Evolutionary conservation across 345 rosid genomes (phyloP), one percentile per base, ranked within the genome.

Genomic region (Acer negundo): DNA sequence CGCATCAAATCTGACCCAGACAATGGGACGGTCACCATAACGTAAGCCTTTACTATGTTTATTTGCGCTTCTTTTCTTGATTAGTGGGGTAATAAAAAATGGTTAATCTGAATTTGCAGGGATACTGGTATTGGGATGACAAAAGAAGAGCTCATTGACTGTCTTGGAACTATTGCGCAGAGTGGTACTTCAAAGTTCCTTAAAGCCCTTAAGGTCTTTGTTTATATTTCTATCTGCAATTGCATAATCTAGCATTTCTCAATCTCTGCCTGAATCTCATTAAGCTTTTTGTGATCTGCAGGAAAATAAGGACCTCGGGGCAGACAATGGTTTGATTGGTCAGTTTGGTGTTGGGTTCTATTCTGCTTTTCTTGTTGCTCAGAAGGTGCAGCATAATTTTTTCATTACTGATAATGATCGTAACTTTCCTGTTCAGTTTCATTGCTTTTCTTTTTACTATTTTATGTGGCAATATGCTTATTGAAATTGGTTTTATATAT

Each of bases 101-200:
- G 62, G 15, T 76, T 65, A 65, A 51, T 74, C 23, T 63, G 72
- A 56, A 71, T 77, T 47, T 87, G 84, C 85, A 96, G 99, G 1
- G 99, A 96, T 73, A 85, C 98, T 79, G 99, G 99, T 42, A 90
- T 96, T 88, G 99, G 99, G n/a, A 96, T 96, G 99, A 91, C 97
- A 20, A 94, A 87, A 70, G 97, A 94, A 71, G 99, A 96, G 80
- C 97, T 96, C 35, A 80, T 96, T 73, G 99, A 94, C 73, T 96
- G 99, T 76, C 98, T 96, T 80, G 99, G 99, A 78, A 96, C 99
- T n/a, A 96, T 96, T 85, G 99, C 99, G 79, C 99, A 96, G 83
- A 94, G 97, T 83, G 99, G 99, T 26, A 94, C 99, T 81, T 94
- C 99, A 19, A 96, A 89, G 76, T 96, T 96, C 83, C 85, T 96